These are phyloP conservation scores for Fragaria vesca DNA, from an alignment of 306 rosid species.

Conservation along the genomic window DNA sequence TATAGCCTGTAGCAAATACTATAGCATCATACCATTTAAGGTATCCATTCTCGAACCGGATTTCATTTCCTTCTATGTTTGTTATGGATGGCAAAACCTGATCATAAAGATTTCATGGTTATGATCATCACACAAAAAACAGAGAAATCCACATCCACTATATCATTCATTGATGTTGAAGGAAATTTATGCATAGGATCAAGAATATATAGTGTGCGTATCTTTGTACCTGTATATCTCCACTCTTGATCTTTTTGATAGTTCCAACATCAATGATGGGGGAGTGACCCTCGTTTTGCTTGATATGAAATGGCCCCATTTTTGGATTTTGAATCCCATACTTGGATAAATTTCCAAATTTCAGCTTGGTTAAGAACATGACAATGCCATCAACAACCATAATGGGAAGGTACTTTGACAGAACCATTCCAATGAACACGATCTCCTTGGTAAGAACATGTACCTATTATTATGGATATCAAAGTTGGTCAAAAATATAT, in stretches of 20 bases:
- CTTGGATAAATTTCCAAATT: slow-evolving; percentile 39
- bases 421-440: slow-evolving; percentile 35
- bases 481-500: neutral
- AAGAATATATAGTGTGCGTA: neutral
- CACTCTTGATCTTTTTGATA: slow-evolving; percentile 31
- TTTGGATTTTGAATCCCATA: slow-evolving; percentile 37
- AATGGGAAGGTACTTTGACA: slow-evolving; percentile 24
- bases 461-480: slow-evolving; percentile 22
- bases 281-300: slow-evolving; percentile 33
- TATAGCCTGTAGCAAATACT: slow-evolving; percentile 66
- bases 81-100: slow-evolving; percentile 46
- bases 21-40: slow-evolving; percentile 47
- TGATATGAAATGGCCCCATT: slow-evolving; percentile 44
- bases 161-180: neutral
- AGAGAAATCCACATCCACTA: neutral
- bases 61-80: slow-evolving; percentile 35
- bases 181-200: no score
- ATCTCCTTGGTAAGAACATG: slow-evolving; percentile 46
- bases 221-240: slow-evolving; percentile 39
- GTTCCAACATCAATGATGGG: slow-evolving; percentile 56
- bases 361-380: neutral
- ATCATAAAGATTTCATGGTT: neutral
- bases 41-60: slow-evolving; percentile 34
- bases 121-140: neutral
- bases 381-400: slow-evolving; percentile 28